phyloP scores from a whole-genome alignment of 257 asterid genomes.

The Solanum medicagineum region DNA sequence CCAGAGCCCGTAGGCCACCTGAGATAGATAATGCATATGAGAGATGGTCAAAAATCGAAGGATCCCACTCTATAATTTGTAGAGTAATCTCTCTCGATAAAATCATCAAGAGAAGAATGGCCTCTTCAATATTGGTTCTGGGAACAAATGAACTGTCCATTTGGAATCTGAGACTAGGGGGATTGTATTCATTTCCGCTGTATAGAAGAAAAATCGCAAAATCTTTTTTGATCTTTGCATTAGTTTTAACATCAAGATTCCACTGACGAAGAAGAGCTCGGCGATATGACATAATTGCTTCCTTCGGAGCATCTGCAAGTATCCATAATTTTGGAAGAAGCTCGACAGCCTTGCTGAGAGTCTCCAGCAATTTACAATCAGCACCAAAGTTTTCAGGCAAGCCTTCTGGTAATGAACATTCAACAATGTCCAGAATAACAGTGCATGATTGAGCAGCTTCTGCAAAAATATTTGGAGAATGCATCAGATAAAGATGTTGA shows the following conservation, averaged over 20 bases:
- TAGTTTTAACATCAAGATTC: conserved; percentile 71
- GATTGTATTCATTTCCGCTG: conserved; percentile 62
- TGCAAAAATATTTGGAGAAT: conserved; percentile 39
- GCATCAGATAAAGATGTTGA: conserved; percentile 4
- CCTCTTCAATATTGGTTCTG: conserved; percentile 70
- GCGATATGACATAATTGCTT: conserved; percentile 68
- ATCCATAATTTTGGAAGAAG: conserved; percentile 86
- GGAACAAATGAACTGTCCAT: conserved; percentile 72
- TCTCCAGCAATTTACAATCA: conserved; percentile 87
- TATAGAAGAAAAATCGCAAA: conserved; percentile 70
- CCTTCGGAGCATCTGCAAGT: conserved; percentile 57
- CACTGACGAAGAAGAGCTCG: conserved; percentile 75
- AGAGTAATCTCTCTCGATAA: conserved; percentile 48
- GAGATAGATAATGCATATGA: conserved; percentile 69
- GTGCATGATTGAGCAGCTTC: conserved; percentile 98
- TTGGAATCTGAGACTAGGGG: conserved; percentile 71
- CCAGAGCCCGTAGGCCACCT: conserved; percentile 59
- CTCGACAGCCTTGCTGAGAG: conserved; percentile 67
- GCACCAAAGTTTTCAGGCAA: conserved; percentile 77
- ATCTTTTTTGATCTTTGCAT: conserved; percentile 67
- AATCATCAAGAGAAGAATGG: conserved; percentile 71
- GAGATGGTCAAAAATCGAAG: conserved; percentile 75
- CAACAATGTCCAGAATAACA: conserved; percentile 80
- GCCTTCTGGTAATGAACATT: conserved; percentile 80
- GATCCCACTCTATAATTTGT: conserved; percentile 68